phyloP scores from a whole-genome alignment of 257 asterid genomes.

The Plantago elongata region DNA sequence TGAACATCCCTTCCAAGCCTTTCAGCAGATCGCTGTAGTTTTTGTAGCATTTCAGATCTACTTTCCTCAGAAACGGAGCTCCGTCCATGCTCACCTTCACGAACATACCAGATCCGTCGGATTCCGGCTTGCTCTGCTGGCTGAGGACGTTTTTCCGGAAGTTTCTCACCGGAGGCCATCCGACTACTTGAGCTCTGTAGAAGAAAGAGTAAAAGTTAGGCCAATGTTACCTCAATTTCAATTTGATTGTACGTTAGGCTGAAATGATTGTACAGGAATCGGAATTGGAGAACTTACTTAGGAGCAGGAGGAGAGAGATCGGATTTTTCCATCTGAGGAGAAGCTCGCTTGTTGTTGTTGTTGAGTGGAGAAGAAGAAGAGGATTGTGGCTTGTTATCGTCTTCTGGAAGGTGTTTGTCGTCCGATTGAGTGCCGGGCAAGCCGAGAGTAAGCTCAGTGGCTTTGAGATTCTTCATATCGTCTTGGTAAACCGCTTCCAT shows the following conservation, averaged over 20 bases:
- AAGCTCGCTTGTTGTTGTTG: slow-evolving; percentile 54
- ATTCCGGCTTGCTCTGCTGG: slow-evolving; percentile 37
- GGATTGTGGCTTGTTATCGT: slow-evolving; percentile 23
- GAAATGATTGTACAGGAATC: no score
- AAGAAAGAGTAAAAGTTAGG: not conserved
- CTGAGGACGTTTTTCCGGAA: slow-evolving; percentile 55
- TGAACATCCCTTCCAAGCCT: slow-evolving; percentile 76
- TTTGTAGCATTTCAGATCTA: slow-evolving; percentile 60
- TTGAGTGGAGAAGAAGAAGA: slow-evolving; percentile 15
- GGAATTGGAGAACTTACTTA: slow-evolving; percentile 41
- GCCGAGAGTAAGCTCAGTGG: slow-evolving; percentile 70
- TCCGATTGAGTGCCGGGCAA: slow-evolving; percentile 58
- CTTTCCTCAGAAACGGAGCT: slow-evolving; percentile 82
- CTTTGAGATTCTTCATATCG: slow-evolving; percentile 52
- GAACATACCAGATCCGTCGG: slow-evolving; percentile 58
- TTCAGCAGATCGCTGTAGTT: slow-evolving; percentile 62
- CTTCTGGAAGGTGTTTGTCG: not conserved
- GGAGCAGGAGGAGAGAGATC: slow-evolving; percentile 38
- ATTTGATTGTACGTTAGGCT: no score
- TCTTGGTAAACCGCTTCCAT: slow-evolving; percentile 25
- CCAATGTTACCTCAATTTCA: no score
- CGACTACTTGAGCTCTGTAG: slow-evolving; percentile 56
- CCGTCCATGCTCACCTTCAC: slow-evolving; percentile 99
- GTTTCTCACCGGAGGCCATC: slow-evolving; percentile 96
- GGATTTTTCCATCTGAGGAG: slow-evolving; percentile 41